Base-by-base conservation (phyloP, 495 filamentous ascomycete species). In the Aspergillus heteromorphus region DNA sequence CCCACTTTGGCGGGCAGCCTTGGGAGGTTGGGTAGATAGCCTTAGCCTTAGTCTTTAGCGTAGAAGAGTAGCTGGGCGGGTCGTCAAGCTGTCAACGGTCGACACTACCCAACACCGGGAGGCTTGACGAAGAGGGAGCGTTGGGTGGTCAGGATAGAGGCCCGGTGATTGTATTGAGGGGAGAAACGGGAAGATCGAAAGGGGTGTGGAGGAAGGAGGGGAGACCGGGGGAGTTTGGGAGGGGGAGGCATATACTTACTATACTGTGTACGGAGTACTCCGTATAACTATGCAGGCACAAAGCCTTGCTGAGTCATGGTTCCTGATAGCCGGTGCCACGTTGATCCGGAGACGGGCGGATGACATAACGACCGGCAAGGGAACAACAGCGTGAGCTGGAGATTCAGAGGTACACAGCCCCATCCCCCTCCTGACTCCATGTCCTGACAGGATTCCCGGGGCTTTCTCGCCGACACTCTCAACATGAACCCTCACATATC, bases 401-500 rank as follows among this genome's bases (percentile, higher is more conserved):
- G n/a, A n/a, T n/a, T n/a, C n/a, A n/a, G n/a, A n/a, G n/a, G n/a
- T n/a, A n/a, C n/a, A n/a, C n/a, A n/a, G n/a, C n/a, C 43, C 23
- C 31, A 4, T 10, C 34, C 34, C 34, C 34, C n/a, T 38, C 34
- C 7, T 7, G 23, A 27, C 23, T 27, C 21, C 11, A 29, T 51
- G 47, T 60, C 57, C 56, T 58, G 55, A 63, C 34, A 13, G n/a
- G n/a, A n/a, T n/a, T n/a, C n/a, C n/a, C 48, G 43, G 49, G 49
- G 21, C 27, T 45, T 20, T 19, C 31, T 23, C 27, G 31, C 25
- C 54, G 40, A 27, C 21, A 45, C 47, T 42, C 49, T 42, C 55
- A 67, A 54, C 49, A 85, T 84, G 81, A 84, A 84, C 66, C 79
- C 82, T 51, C 80, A 84, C 58, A 85, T 84, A 57, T 82, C 82